Percentiles rank a stretch among this genome's conserved stretches.
Evolutionary conservation across 176 grass and related monocot species (phyloP).

Genomic region (Chrysopogon serrulatus): DNA sequence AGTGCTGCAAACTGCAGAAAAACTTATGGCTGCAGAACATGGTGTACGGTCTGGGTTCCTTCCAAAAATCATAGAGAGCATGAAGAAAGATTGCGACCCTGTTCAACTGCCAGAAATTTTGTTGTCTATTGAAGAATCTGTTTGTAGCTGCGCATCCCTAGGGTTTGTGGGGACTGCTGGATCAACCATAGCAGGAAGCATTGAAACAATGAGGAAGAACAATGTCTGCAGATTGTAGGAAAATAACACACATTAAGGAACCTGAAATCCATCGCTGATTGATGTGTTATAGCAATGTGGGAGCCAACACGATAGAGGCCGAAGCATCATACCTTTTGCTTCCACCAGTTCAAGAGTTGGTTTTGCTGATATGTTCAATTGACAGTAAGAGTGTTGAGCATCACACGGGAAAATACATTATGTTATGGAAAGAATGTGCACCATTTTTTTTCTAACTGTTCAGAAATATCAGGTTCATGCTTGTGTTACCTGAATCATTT

Average conservation of each 20-base stretch:
- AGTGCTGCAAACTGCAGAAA: slow-evolving; percentile 49
- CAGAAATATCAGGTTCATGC: slow-evolving; percentile 7
- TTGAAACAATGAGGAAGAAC: slow-evolving; percentile 74
- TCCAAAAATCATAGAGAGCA: slow-evolving; percentile 38
- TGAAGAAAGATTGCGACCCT: slow-evolving; percentile 41
- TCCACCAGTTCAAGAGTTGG: background rate
- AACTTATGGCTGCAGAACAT: slow-evolving; percentile 76
- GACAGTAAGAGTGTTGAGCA: background rate
- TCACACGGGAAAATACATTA: background rate
- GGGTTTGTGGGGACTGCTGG: slow-evolving; percentile 93
- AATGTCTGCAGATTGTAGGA: slow-evolving; percentile 66
- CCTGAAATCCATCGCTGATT: background rate
- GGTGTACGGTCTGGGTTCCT: slow-evolving; percentile 71
- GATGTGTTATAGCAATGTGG: background rate
- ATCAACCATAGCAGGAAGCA: slow-evolving; percentile 88
- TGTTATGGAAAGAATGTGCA: background rate
- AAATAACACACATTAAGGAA: background rate
- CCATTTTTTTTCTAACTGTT: background rate
- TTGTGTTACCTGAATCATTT: slow-evolving; percentile 3
- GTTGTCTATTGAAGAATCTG: slow-evolving; percentile 75
- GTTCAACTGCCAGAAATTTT: slow-evolving; percentile 70
- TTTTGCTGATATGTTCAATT: background rate
- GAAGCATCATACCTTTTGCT: background rate
- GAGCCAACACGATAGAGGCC: slow-evolving; percentile 5
- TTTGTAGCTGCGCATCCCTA: slow-evolving; percentile 89